A percentile compares a stretch with the other conserved stretches of the same genome.
Conservation (phyloP, 129 eudicot genomes). For the Rutidosis leptorrhynchoides region DNA sequence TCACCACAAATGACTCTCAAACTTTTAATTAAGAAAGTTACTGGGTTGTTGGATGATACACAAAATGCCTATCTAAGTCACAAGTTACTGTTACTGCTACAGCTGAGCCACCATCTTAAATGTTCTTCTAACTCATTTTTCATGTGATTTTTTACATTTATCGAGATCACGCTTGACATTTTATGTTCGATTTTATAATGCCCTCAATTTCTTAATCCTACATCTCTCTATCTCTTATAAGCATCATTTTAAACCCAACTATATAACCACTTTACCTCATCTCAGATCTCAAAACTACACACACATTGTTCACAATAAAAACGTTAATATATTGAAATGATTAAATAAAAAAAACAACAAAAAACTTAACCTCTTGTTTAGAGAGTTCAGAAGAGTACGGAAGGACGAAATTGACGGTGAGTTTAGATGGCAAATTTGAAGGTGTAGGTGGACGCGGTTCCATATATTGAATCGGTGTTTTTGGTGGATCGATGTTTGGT, state of each 20-base stretch:
- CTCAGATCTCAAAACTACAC: neutral
- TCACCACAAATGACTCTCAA: neutral
- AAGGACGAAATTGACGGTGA: slow-evolving; percentile 72
- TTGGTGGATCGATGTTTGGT: slow-evolving; percentile 76
- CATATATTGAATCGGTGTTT: slow-evolving; percentile 62
- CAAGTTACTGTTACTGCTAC: neutral
- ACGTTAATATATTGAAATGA: neutral
- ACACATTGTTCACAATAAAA: neutral
- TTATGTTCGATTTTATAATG: neutral
- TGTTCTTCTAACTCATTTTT: neutral
- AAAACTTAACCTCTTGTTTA: slow-evolving; percentile 45
- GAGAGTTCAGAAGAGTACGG: slow-evolving; percentile 58
- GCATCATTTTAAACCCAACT: neutral
- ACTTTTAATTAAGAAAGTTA: too few species aligned
- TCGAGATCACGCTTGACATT: neutral
- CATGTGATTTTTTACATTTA: neutral
- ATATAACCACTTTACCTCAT: neutral
- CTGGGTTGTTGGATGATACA: neutral
- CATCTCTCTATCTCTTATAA: neutral
- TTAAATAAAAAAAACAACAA: neutral
- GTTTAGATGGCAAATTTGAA: slow-evolving; percentile 60
- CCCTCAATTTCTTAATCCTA: neutral
- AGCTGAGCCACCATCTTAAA: neutral
- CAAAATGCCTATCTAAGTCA: neutral
- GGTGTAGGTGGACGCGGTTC: slow-evolving; percentile 65